phyloP scores from a whole-genome alignment of 768 basidiomycete species.

The Serendipita vermifera region DNA sequence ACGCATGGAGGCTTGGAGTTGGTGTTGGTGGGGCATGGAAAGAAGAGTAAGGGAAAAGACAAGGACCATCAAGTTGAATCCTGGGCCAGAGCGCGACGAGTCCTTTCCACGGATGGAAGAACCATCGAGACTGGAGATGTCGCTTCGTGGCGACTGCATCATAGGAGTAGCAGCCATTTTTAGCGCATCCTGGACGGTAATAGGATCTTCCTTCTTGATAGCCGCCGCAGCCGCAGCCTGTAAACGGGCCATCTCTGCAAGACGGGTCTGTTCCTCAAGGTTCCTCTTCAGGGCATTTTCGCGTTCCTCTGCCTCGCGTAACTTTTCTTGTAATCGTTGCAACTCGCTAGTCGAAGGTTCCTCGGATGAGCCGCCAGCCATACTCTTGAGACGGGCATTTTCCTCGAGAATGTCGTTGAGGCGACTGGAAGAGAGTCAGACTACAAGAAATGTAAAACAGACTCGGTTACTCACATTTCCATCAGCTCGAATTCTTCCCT shows the following conservation, averaged over 20 bases:
- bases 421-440: constrained; percentile 37
- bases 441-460: constrained; percentile 11
- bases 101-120: background rate
- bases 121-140: constrained; percentile 6
- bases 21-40: constrained; percentile 7
- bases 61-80: constrained; percentile 9
- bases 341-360: background rate
- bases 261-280: background rate
- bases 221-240: too few relatives aligned
- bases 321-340: background rate
- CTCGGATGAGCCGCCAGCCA: background rate
- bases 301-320: background rate
- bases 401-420: constrained; percentile 77
- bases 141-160: constrained; percentile 8
- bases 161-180: background rate
- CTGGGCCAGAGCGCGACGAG: background rate
- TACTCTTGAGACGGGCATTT: constrained; percentile 45
- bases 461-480: constrained; percentile 85
- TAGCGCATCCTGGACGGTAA: constrained; percentile 2
- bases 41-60: constrained; percentile 9
- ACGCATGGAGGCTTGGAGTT: background rate
- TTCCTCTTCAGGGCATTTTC: constrained; percentile 2
- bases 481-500: constrained; percentile 84
- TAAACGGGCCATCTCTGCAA: background rate
- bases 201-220: background rate